Evolutionary conservation across 2,329 filamentous ascomycete species (phyloP), one percentile per base, ranked within the genome.

Genomic region (Diaporthe longicolla): DNA sequence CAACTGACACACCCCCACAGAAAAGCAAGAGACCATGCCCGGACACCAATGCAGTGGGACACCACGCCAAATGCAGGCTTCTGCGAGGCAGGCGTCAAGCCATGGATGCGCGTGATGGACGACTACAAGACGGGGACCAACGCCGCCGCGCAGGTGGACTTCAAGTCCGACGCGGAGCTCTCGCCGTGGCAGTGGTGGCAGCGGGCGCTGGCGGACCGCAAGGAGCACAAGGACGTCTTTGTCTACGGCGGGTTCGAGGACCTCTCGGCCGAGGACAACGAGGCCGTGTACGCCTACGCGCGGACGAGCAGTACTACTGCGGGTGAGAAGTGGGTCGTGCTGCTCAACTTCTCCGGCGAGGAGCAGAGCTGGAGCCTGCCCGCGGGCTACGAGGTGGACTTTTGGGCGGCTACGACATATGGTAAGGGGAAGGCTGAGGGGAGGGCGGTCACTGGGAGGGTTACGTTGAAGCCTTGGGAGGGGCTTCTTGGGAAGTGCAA

Each of bases 11-110:
- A 58, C n/a, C 40, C n/a, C 84, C 0, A 17, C 73, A 74, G 73
- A 2, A 74, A 74, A 72, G 73, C 73, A 74, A 83, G 93, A 29
- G 93, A 95, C 81, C 93, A 95, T 80, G 90, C 90, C 10, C 87
- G 93, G 59, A 91, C 91, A 0, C 93, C 93, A 0, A 91, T 95
- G 82, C 92, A 94, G 79, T 95, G 93, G 93, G 86, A 90, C 75
- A 79, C 82, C n/a, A 84, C 82, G 1, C 79, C 83, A 0, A 88
- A 94, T 74, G 92, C 86, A 0, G 93, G 93, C 15, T 95, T 95
- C 83, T 91, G 91, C 0, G n/a, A 40, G 4, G 19, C 55, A 1
- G 35, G 43, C 9, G 57, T 69, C 45, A 84, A 84, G 1, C 91
- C 93, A 3, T 95, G 93, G 93, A 94, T 95, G 52, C 91, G 94